These are phyloP conservation scores for Coemansia javaensis DNA, from an alignment of 192 early-diverging fungal species.

Conservation along the genomic window DNA sequence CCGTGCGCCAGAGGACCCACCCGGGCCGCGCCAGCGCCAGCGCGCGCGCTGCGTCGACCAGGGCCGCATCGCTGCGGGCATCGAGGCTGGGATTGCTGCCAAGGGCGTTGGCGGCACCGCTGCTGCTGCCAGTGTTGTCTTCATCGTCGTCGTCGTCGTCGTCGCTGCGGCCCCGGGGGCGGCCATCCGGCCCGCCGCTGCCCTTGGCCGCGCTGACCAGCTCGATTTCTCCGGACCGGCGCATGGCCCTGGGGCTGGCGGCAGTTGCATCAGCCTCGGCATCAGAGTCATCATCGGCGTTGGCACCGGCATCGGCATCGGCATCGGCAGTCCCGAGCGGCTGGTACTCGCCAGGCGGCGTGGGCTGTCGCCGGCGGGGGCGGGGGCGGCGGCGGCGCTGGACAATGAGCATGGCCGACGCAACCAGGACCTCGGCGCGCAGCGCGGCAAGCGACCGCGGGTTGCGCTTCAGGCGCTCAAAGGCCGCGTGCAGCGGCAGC, in stretches of 20 bases:
- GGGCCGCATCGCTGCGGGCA: no score
- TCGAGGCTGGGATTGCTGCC: background rate
- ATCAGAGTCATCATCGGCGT: background rate
- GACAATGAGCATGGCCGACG: conserved; percentile 34
- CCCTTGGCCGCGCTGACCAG: background rate
- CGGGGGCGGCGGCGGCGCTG: conserved; percentile 11
- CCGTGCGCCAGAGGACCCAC: conserved; percentile 21
- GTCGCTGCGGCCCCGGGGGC: no score
- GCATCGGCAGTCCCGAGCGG: conserved; percentile 13
- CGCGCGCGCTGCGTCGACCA: conserved; percentile 14
- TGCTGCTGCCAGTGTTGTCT: background rate
- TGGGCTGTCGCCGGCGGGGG: background rate
- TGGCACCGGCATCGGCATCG: background rate
- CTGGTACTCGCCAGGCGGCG: conserved; percentile 12
- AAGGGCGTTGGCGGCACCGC: background rate
- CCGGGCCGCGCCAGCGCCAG: conserved; percentile 17
- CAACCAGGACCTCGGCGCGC: conserved; percentile 35
- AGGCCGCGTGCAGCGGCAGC: conserved; percentile 37
- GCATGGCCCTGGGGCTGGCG: no score
- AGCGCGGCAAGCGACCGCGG: conserved; percentile 25
- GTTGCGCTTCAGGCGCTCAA: conserved; percentile 35
- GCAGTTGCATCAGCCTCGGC: no score
- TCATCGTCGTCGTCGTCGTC: background rate
- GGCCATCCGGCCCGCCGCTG: conserved; percentile 1
- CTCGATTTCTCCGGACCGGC: conserved; percentile 1